phyloP scores from a whole-genome alignment of 495 filamentous ascomycete species.

The Penicillium arizonense region DNA sequence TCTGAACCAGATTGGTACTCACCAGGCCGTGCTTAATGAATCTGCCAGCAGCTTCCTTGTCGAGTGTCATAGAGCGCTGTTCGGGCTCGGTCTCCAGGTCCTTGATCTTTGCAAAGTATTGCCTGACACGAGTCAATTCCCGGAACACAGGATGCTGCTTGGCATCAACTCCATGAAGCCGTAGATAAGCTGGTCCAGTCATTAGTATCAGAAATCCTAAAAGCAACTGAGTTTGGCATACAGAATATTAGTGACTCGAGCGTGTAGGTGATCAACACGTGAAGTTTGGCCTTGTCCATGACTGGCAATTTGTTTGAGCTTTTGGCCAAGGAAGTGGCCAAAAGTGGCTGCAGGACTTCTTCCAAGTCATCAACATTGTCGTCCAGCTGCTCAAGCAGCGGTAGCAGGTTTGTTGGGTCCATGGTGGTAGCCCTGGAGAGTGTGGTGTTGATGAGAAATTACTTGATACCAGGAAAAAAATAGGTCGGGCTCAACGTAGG shows the following conservation, averaged over 20 bases:
- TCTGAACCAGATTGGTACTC: constrained; percentile 18
- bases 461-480: constrained; percentile 18
- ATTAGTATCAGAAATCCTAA: constrained; percentile 13
- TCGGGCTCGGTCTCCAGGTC: constrained; percentile 51
- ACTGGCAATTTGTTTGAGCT: constrained; percentile 77
- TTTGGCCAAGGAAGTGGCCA: constrained; percentile 61
- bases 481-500: constrained; percentile 18
- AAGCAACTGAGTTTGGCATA: constrained; percentile 33
- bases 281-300: constrained; percentile 90
- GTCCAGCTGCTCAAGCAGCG: constrained; percentile 68
- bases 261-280: constrained; percentile 78
- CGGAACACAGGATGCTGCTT: constrained; percentile 80
- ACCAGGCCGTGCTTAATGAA: constrained; percentile 81
- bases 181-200: constrained; percentile 61
- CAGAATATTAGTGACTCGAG: constrained; percentile 93
- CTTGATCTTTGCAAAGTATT: constrained; percentile 94
- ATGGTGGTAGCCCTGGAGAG: constrained; percentile 18
- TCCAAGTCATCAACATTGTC: constrained; percentile 75
- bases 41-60: constrained; percentile 76
- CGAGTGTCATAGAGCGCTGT: constrained; percentile 59
- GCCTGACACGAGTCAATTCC: constrained; percentile 80
- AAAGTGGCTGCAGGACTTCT: constrained; percentile 64
- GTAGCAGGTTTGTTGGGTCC: constrained; percentile 43
- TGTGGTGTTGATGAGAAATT: constrained; percentile 7
- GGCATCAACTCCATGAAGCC: constrained; percentile 74